A percentile compares a stretch with the other conserved stretches of the same genome.
Evolutionary conservation across 2,329 filamentous ascomycete species (phyloP).

Genomic region (Calonectria multiphialidica): DNA sequence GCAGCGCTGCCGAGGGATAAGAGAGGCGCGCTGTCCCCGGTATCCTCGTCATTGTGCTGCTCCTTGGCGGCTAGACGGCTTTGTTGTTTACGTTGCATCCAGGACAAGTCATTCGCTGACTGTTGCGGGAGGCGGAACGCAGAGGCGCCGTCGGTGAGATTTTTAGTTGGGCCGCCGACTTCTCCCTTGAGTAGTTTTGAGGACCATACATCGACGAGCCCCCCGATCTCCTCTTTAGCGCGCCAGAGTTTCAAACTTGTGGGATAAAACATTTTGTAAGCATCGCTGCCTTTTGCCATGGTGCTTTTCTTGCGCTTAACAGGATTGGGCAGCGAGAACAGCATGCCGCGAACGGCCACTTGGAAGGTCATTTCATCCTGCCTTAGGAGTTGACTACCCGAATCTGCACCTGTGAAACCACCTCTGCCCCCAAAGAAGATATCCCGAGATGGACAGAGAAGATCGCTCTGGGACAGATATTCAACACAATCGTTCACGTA

Average conservation of each 20-base stretch:
- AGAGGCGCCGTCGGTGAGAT: conserved; percentile 59
- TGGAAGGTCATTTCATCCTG: conserved; percentile 97
- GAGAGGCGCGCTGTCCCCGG: conserved; percentile 51
- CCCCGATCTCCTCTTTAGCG: conserved; percentile 84
- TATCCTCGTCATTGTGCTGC: conserved; percentile 35
- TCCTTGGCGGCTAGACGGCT: conserved; percentile 26
- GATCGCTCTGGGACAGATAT: conserved; percentile 86
- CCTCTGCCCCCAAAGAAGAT: conserved; percentile 74
- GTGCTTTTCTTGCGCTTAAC: conserved; percentile 76
- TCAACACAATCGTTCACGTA: conserved; percentile 89
- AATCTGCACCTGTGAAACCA: conserved; percentile 64
- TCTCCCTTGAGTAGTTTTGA: conserved; percentile 70
- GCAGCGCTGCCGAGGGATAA: conserved; percentile 75
- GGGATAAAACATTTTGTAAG: conserved; percentile 94
- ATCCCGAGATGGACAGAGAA: conserved; percentile 81
- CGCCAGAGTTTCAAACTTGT: conserved; percentile 87
- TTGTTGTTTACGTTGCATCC: conserved; percentile 51
- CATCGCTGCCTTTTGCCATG: conserved; percentile 65
- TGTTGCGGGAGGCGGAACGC: conserved; percentile 61
- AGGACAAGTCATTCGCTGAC: conserved; percentile 44
- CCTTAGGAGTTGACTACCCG: conserved; percentile 79
- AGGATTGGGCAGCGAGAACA: conserved; percentile 87
- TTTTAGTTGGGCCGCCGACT: conserved; percentile 49
- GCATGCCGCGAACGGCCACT: conserved; percentile 85
- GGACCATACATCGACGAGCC: conserved; percentile 77